Conservation (phyloP, 2,329 filamentous ascomycete species). For the Xylariaceae sp. region DNA sequence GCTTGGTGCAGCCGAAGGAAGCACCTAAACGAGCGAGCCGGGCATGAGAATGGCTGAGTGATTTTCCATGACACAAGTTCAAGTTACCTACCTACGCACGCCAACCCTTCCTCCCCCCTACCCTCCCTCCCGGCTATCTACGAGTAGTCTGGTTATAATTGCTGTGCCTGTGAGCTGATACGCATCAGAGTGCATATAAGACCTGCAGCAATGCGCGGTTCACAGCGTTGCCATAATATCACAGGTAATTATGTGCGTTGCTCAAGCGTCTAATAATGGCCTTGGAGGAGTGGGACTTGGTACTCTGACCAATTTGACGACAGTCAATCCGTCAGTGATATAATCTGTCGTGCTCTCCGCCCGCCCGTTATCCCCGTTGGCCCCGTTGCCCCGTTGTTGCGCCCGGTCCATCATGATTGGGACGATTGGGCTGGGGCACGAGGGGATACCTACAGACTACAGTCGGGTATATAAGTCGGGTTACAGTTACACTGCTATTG, state of each 20-base stretch:
- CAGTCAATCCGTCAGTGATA: neutral
- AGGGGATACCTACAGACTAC: slow-evolving; percentile 6
- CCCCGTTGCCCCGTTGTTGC: neutral
- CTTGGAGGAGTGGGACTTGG: neutral
- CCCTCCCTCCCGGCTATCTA: too few relatives aligned
- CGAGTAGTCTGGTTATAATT: neutral
- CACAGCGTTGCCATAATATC: slow-evolving; percentile 8
- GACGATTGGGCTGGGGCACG: slow-evolving; percentile 2
- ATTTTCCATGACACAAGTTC: neutral
- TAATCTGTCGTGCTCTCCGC: too few relatives aligned
- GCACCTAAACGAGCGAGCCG: neutral
- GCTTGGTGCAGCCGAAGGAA: slow-evolving; percentile 5
- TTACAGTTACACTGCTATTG: slow-evolving; percentile 2
- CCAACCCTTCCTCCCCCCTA: too few relatives aligned
- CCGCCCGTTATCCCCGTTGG: neutral
- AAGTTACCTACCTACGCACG: too few relatives aligned
- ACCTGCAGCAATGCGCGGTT: slow-evolving; percentile 13
- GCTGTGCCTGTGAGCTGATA: slow-evolving; percentile 10
- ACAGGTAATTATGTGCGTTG: slow-evolving; percentile 1
- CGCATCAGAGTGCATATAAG: slow-evolving; percentile 13
- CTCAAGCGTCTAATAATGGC: neutral
- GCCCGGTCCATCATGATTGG: neutral
- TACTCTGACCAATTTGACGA: neutral
- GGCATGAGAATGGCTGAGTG: neutral
- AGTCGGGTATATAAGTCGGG: neutral